These are phyloP conservation scores for Didymosphaeria variabile DNA, from an alignment of 2,329 filamentous ascomycete species.

Conservation along the genomic window DNA sequence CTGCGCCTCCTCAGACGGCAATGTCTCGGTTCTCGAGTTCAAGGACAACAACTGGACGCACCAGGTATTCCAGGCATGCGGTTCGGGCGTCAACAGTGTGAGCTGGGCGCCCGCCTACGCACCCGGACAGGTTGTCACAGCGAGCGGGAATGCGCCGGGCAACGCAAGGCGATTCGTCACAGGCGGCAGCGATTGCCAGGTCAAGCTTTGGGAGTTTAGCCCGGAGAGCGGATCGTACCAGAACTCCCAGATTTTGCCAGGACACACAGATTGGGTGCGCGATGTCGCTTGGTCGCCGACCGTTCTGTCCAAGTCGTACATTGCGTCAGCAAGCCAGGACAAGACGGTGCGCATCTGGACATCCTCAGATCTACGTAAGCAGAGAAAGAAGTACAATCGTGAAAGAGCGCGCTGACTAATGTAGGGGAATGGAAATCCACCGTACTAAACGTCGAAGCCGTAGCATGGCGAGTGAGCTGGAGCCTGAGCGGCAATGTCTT, in stretches of 20 bases:
- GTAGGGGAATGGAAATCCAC: conserved; percentile 82
- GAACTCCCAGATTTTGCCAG: conserved; percentile 66
- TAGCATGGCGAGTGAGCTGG: conserved; percentile 97
- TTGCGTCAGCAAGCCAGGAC: conserved; percentile 93
- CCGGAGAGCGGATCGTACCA: conserved; percentile 63
- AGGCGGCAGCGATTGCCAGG: conserved; percentile 89
- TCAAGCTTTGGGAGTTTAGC: conserved; percentile 90
- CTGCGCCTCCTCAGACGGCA: conserved; percentile 92
- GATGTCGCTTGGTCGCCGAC: conserved; percentile 98
- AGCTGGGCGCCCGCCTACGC: conserved; percentile 90
- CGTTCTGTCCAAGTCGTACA: conserved; percentile 94
- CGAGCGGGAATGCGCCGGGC: conserved; percentile 63
- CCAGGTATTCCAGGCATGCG: conserved; percentile 89
- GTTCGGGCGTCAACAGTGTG: conserved; percentile 93
- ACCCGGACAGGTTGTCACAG: conserved; percentile 83
- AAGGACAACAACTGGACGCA: conserved; percentile 94
- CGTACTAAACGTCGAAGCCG: conserved; percentile 84
- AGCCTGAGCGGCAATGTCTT: conserved; percentile 96
- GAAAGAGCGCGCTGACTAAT: conserved; percentile 55
- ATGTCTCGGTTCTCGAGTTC: conserved; percentile 94
- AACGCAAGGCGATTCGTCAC: conserved; percentile 86
- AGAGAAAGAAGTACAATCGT: neutral
- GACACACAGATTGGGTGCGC: conserved; percentile 95
- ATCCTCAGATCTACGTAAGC: conserved; percentile 50
- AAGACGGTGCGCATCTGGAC: conserved; percentile 99